These are phyloP conservation scores for Xylaria sp. DNA, from an alignment of 2,329 filamentous ascomycete species.

Conservation along the genomic window DNA sequence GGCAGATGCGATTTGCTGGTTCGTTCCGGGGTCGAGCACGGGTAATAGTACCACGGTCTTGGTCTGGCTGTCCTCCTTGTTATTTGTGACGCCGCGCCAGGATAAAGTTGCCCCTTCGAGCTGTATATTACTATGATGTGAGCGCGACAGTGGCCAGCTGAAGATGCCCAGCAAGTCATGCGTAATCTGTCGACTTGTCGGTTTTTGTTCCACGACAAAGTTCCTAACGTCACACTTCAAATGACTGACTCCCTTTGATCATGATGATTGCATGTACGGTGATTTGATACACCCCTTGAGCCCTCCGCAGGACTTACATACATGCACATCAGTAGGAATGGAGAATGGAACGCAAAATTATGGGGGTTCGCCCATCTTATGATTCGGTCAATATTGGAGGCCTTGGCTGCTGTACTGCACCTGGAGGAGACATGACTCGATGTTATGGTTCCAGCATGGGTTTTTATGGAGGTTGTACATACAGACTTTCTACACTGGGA, in stretches of 20 bases:
- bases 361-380: background rate
- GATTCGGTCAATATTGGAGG: slow-evolving; percentile 6
- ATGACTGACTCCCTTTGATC: background rate
- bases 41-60: background rate
- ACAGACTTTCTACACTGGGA: slow-evolving; percentile 13
- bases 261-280: slow-evolving; percentile 1
- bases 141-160: slow-evolving; percentile 22
- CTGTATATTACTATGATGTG: slow-evolving; percentile 3
- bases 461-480: slow-evolving; percentile 11
- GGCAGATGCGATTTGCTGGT: slow-evolving; percentile 10
- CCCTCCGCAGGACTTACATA: background rate
- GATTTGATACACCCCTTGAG: background rate
- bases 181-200: slow-evolving; percentile 16
- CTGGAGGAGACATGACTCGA: slow-evolving; percentile 17
- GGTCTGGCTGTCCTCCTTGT: background rate
- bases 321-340: background rate
- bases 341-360: background rate
- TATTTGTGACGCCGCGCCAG: background rate
- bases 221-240: background rate
- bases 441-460: slow-evolving; percentile 10
- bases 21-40: background rate
- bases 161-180: slow-evolving; percentile 17
- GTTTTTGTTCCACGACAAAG: slow-evolving; percentile 1
- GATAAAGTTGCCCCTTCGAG: slow-evolving; percentile 26
- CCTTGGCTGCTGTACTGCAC: background rate